Evolutionary conservation across 768 basidiomycete species (phyloP), one percentile per base, ranked within the genome.

Genomic region (Xerocomellus amylosporus): DNA sequence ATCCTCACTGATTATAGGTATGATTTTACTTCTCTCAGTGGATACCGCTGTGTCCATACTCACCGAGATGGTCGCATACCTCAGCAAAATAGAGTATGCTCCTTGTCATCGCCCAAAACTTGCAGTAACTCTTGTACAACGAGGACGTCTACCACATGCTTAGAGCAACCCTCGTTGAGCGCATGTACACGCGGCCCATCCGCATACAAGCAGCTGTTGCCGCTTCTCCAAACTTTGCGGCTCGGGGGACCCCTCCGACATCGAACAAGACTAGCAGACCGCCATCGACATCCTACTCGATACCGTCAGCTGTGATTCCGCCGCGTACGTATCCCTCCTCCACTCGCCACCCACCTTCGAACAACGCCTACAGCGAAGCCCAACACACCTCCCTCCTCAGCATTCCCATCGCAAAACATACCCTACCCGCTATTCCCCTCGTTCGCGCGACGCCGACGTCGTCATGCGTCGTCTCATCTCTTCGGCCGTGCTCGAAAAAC

Each of bases 51-150:
- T 31, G 75, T 90, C 2, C 86, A 73, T 85, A n/a, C 79, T 91
- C 14, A 82, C 88, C 0, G 86, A 89, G 62, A 87, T 93, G 79
- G 82, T 96, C 13, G 79, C 82, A 1, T 81, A 86, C 52, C 74
- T 97, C 0, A 90, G 91, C 8, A 87, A 87, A 71, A 79, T 98
- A 53, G 92, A 95, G 93, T 97, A 65, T 49, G 87, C 3, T 10
- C 41, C 20, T n/a, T 26, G 36, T 36, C 47, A 14, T 41, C 8
- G 39, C 48, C 3, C 6, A 9, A 4, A 2, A n/a, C 28, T 3
- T 22, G 5, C 12, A 30, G 1, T 49, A 22, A 50, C 44, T 26
- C 39, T 54, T 39, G 40, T 34, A 20, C 65, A 98, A 95, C 56
- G 88, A 90, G 66, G 87, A 90, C 17, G 72, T 88, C 13, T 98